phyloP scores from a whole-genome alignment of 2,329 filamentous ascomycete genomes.

The Neofusicoccum kwambonambiense region DNA sequence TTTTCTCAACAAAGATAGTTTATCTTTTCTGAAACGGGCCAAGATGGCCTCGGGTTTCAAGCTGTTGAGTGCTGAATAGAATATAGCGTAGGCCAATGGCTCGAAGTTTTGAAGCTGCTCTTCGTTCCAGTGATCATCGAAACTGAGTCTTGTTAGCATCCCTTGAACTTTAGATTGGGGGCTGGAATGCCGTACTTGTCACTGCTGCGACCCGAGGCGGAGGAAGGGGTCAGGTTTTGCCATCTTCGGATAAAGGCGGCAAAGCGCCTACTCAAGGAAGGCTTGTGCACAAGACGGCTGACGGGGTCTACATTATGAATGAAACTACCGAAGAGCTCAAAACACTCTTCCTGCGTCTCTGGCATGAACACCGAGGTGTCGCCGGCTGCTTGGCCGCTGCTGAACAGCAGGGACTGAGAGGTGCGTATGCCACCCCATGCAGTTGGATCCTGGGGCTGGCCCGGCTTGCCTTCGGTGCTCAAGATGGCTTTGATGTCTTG shows the following conservation, averaged over 20 bases:
- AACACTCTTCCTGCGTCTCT: slow-evolving; percentile 2
- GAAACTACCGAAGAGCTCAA: slow-evolving; percentile 11
- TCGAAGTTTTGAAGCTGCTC: slow-evolving; percentile 21
- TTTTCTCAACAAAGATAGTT: slow-evolving; percentile 31
- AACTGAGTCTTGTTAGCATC: background rate
- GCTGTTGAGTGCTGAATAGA: slow-evolving; percentile 37
- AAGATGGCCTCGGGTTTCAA: slow-evolving; percentile 31
- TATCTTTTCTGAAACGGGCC: slow-evolving; percentile 33
- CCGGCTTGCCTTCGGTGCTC: slow-evolving; percentile 1
- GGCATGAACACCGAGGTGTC: slow-evolving; percentile 17
- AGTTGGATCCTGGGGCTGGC: background rate
- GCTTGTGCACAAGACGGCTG: slow-evolving; percentile 17
- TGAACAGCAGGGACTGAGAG: slow-evolving; percentile 13
- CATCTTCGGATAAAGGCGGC: slow-evolving; percentile 7
- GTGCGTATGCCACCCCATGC: slow-evolving; percentile 8
- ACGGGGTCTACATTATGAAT: slow-evolving; percentile 16
- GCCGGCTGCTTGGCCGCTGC: slow-evolving; percentile 8
- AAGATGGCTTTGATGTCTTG: slow-evolving; percentile 19
- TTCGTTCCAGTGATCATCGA: slow-evolving; percentile 10
- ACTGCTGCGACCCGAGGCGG: slow-evolving; percentile 5
- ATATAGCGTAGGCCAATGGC: slow-evolving; percentile 37
- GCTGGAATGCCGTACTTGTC: background rate
- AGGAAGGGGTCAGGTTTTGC: slow-evolving; percentile 5
- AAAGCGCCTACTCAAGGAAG: slow-evolving; percentile 9
- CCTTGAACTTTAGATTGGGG: background rate